Conservation (phyloP, 257 asterid species). For the Ajuga chamaepitys region DNA sequence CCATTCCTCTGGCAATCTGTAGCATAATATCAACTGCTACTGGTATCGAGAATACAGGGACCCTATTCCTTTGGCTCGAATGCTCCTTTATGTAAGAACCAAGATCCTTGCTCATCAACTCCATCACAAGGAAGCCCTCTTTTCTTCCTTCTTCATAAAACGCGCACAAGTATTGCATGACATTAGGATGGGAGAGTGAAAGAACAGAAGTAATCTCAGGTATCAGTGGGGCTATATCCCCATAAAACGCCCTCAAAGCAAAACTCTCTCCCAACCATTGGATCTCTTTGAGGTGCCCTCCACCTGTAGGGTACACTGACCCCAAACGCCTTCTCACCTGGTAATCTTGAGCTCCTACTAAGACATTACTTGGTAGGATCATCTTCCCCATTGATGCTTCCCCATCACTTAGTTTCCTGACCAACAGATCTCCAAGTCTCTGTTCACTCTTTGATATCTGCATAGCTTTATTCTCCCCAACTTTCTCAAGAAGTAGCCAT, state of each 20-base stretch:
- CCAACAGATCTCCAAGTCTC: conserved; percentile 41
- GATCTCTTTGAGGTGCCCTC: conserved; percentile 67
- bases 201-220: conserved; percentile 43
- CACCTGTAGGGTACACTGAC: conserved; percentile 29
- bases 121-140: conserved; percentile 82
- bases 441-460: conserved; percentile 31
- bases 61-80: conserved; percentile 41
- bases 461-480: conserved; percentile 29
- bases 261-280: conserved; percentile 86
- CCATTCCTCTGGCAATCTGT: conserved; percentile 90
- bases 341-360: conserved; percentile 54
- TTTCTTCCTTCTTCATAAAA: conserved; percentile 72
- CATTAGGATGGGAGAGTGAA: conserved; percentile 69
- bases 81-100: conserved; percentile 50
- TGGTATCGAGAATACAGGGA: conserved; percentile 46
- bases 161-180: conserved; percentile 57
- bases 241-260: conserved; percentile 58
- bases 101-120: conserved; percentile 71
- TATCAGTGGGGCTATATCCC: conserved; percentile 45
- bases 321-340: conserved; percentile 59
- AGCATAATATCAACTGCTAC: conserved; percentile 75
- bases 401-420: conserved; percentile 35
- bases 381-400: conserved; percentile 24
- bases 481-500: conserved; percentile 51
- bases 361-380: conserved; percentile 36